Evolutionary conservation across 2,329 filamentous ascomycete species (phyloP).

Genomic region (Diaporthe ampelina): DNA sequence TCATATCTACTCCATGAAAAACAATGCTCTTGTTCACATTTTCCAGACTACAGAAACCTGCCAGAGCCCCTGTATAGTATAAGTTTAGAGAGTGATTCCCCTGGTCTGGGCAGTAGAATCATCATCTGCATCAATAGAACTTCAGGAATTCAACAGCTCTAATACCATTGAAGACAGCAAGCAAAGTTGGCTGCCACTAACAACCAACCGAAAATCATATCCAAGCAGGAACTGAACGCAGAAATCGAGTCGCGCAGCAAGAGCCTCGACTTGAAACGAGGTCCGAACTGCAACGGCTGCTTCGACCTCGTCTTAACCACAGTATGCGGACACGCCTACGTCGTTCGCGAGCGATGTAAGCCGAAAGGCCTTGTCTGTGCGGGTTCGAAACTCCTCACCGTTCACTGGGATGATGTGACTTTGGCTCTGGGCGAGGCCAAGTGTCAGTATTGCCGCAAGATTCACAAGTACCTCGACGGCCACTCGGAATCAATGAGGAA

Average conservation of each 20-base stretch:
- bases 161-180: too few species aligned
- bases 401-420: background rate
- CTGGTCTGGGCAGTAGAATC: too few species aligned
- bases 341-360: background rate
- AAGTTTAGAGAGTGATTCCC: too few species aligned
- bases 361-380: background rate
- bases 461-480: background rate
- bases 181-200: too few species aligned
- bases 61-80: too few species aligned
- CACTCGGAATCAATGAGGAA: background rate
- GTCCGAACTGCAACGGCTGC: background rate
- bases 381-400: background rate
- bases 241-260: background rate
- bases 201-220: background rate
- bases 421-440: background rate
- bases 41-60: too few species aligned
- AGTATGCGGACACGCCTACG: background rate
- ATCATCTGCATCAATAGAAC: too few species aligned
- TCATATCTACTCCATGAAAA: too few species aligned
- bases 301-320: background rate
- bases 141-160: too few species aligned
- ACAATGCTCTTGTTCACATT: too few species aligned
- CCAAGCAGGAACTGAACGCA: background rate
- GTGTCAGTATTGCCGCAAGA: background rate
- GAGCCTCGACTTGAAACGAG: background rate